A percentile compares a stretch with the other conserved stretches of the same genome.
These are phyloP conservation scores for Setaria viridis DNA, from an alignment of 202 grass and related monocot species.

Conservation along the genomic window DNA sequence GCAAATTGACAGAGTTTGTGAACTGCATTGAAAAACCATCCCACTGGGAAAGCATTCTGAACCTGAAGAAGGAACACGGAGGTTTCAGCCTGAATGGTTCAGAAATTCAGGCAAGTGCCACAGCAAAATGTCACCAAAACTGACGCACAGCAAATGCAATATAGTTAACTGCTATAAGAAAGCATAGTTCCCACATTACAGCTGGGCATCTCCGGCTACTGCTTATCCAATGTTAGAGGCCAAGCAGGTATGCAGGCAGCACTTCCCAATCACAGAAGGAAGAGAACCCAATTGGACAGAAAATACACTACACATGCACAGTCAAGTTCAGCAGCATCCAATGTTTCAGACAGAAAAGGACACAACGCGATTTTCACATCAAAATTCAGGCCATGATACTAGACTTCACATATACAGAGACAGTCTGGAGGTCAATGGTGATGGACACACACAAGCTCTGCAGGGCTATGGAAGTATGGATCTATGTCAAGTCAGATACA, in stretches of 20 bases:
- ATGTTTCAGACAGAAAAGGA: not conserved
- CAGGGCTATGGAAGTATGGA: not conserved
- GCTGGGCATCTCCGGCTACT: not conserved
- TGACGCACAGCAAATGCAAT: not conserved
- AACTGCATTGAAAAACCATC: not conserved
- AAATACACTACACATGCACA: not conserved
- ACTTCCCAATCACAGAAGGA: not conserved
- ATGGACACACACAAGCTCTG: not conserved
- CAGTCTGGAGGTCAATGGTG: too few species aligned
- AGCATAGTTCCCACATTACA: not conserved
- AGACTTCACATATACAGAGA: too few species aligned
- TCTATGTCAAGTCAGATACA: not conserved
- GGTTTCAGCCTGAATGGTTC: not conserved
- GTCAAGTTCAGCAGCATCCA: not conserved
- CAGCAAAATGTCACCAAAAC: not conserved
- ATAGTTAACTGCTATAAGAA: not conserved
- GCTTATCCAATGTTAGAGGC: not conserved
- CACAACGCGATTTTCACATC: not conserved
- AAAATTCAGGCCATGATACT: not conserved
- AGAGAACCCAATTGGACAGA: not conserved
- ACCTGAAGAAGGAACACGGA: not conserved
- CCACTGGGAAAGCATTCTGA: not conserved
- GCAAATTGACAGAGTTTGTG: too few species aligned
- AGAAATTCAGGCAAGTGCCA: conserved; percentile 6
- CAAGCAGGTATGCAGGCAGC: not conserved